Evolutionary conservation across 306 rosid species (phyloP).

Genomic region (Trifolium pratense): DNA sequence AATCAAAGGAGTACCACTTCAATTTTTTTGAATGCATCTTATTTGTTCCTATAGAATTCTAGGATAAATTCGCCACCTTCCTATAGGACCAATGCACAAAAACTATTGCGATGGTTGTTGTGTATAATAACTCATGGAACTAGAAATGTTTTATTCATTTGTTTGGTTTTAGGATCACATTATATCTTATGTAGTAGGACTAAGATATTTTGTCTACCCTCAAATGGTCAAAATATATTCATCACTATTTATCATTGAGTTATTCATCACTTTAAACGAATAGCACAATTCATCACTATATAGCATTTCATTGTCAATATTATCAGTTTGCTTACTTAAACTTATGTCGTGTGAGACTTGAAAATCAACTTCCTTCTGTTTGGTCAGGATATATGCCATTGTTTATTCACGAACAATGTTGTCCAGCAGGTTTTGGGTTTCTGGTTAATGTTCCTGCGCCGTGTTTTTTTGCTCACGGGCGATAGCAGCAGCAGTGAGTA

Average conservation of each 20-base stretch:
- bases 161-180: neutral
- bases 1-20: too few species aligned
- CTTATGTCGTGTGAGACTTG: neutral
- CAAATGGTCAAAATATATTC: neutral
- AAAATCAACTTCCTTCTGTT: neutral
- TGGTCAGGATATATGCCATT: neutral
- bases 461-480: too few species aligned
- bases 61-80: neutral
- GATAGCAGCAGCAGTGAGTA: too few species aligned
- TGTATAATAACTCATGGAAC: neutral
- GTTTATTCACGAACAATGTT: neutral
- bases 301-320: neutral
- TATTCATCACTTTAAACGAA: too few species aligned
- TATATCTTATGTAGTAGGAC: neutral
- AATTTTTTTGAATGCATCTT: neutral
- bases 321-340: neutral
- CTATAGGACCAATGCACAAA: neutral
- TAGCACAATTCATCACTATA: too few species aligned
- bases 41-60: neutral
- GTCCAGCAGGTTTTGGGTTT: too few species aligned
- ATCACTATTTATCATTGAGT: slow-evolving; percentile 58
- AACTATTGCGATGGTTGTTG: neutral
- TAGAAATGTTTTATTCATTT: neutral
- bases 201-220: neutral
- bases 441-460: too few species aligned